These are phyloP conservation scores for Xylaria nigripes DNA, from an alignment of 495 filamentous ascomycete species.

Conservation along the genomic window DNA sequence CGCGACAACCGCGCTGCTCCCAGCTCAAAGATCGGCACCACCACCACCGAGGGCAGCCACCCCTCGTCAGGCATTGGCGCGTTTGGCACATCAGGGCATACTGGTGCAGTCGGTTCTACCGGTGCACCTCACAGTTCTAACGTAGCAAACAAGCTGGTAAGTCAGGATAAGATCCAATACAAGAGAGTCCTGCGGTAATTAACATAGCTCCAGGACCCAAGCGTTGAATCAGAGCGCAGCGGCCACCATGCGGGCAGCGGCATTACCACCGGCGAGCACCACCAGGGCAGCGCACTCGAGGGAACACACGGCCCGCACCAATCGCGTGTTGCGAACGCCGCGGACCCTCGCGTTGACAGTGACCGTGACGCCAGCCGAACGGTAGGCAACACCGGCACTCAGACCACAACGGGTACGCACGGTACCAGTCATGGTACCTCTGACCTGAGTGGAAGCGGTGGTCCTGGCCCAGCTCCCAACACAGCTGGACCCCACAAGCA, in stretches of 20 bases:
- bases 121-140: conserved; percentile 44
- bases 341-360: conserved; percentile 41
- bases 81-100: neutral
- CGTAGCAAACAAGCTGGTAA: conserved; percentile 43
- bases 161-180: neutral
- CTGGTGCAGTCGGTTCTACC: neutral
- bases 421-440: conserved; percentile 20
- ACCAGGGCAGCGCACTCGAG: conserved; percentile 26
- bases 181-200: neutral
- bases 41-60: conserved; percentile 11
- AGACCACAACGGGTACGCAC: conserved; percentile 21
- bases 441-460: conserved; percentile 16
- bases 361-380: conserved; percentile 31
- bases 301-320: conserved; percentile 38
- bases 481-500: conserved; percentile 48
- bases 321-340: conserved; percentile 38
- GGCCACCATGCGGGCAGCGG: conserved; percentile 24
- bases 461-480: conserved; percentile 33
- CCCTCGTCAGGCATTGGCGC: conserved; percentile 7
- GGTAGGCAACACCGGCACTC: conserved; percentile 16
- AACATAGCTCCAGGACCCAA: conserved; percentile 28
- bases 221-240: conserved; percentile 41
- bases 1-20: conserved; percentile 22
- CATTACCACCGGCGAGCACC: conserved; percentile 19
- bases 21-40: no score